Evolutionary conservation across 306 rosid species (phyloP).

Genomic region (Carpinus viminea): DNA sequence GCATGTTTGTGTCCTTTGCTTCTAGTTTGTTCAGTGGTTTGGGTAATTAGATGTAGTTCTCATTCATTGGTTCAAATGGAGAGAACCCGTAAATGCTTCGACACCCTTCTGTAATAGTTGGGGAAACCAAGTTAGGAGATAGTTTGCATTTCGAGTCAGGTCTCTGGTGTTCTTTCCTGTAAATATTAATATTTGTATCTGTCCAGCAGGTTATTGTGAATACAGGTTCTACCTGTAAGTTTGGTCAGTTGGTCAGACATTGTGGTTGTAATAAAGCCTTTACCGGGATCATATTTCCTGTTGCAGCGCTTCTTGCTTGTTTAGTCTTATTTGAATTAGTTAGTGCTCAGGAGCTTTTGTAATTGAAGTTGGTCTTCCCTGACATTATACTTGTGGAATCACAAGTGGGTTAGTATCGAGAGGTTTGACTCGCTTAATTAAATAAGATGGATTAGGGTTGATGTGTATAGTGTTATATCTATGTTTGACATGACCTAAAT

Average conservation of each 20-base stretch:
- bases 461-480: too few species aligned
- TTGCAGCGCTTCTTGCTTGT: not conserved
- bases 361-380: too few species aligned
- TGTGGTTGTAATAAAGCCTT: slow-evolving; percentile 53
- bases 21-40: slow-evolving; percentile 29
- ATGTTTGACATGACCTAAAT: too few species aligned
- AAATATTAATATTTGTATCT: slow-evolving; percentile 46
- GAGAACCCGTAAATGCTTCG: slow-evolving; percentile 36
- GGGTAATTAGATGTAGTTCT: slow-evolving; percentile 26
- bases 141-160: slow-evolving; percentile 44
- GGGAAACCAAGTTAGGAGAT: slow-evolving; percentile 40
- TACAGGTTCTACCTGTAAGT: slow-evolving; percentile 56
- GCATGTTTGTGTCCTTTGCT: slow-evolving; percentile 40
- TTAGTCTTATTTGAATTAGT: not conserved
- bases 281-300: slow-evolving; percentile 26
- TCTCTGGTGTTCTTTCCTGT: slow-evolving; percentile 57
- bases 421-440: too few species aligned
- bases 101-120: slow-evolving; percentile 32
- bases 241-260: slow-evolving; percentile 46
- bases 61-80: slow-evolving; percentile 40
- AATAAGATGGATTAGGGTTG: too few species aligned
- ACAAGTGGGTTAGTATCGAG: too few species aligned
- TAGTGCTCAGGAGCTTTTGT: not conserved
- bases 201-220: slow-evolving; percentile 47
- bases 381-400: too few species aligned